Base-by-base conservation (phyloP, 306 rosid genomes). In the Oemleria cerasiformis region DNA sequence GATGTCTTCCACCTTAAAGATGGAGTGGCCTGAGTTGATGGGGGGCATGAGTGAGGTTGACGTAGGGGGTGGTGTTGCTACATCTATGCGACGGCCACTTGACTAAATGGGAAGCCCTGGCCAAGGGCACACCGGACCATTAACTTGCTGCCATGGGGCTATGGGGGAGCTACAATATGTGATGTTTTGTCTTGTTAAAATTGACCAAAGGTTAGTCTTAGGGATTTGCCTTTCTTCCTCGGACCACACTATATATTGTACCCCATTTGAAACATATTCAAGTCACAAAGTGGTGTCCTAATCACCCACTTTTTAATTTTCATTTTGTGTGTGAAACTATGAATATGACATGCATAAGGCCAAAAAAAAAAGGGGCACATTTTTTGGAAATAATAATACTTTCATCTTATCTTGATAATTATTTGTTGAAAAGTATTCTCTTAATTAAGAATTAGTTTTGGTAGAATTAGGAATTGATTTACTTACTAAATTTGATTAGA, bases 1-100 rank as follows among this genome's bases (percentile, higher is more conserved):
- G 66, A 74, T 81, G 81, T 62, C 71, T 49, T 77, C 82, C 78
- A 83, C 79, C 67, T 5, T 21, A 11, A 57, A 50, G 56, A 17
- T 51, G 21, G 78, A 43, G 61, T 78, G 71, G 74, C 60, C 53
- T 38, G 23, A 38, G 43, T 53, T 17, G 10, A n/a, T 60, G 45
- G 19, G 23, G 7, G 10, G 14, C 12, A 20, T 23, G 39, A 11
- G 20, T 5, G 60, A 41, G 30, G 48, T 74, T 67, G 23, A 23
- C 30, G 1, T 12, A 21, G 74, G 65, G 36, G 65, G 63, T 8
- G 61, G 58, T 71, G 77, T 75, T 76, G 78, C 74, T 58, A 59
- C 67, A 48, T 71, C 80, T 65, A 72, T 43, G 73, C 69, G 43
- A 68, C 48, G 47, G 63, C 76, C 75, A 72, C 78, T 72, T 65